Conservation (phyloP, 495 filamentous ascomycete genomes). For the Neurospora sp. region DNA sequence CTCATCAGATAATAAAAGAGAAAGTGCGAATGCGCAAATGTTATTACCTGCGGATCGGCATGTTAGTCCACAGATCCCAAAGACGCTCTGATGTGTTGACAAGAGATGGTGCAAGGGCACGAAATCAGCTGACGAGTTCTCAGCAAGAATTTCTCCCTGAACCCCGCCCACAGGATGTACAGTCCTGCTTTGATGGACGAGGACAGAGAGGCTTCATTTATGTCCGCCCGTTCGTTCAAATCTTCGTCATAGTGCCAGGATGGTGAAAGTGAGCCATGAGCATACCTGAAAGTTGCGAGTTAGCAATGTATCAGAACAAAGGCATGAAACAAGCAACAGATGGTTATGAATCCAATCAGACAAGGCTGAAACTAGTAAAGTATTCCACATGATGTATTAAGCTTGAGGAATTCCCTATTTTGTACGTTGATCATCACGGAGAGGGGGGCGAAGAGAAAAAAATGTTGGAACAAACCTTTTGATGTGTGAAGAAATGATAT, state of each 20-base stretch:
- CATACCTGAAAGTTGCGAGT: slow-evolving; percentile 46
- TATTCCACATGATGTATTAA: slow-evolving; percentile 79
- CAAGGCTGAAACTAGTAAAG: slow-evolving; percentile 90
- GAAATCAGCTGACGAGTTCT: slow-evolving; percentile 92
- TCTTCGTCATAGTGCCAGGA: slow-evolving; percentile 63
- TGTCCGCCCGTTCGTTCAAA: slow-evolving; percentile 99
- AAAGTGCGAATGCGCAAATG: slow-evolving; percentile 11
- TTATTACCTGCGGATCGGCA: slow-evolving; percentile 33
- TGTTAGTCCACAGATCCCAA: slow-evolving; percentile 22
- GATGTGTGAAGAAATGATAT: not conserved
- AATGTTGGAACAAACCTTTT: slow-evolving; percentile 49
- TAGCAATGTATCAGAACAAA: slow-evolving; percentile 25
- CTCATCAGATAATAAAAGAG: slow-evolving; percentile 32
- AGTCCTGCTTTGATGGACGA: slow-evolving; percentile 61
- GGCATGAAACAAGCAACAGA: slow-evolving; percentile 14
- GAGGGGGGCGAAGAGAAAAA: slow-evolving; percentile 10
- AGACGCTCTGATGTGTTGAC: not conserved
- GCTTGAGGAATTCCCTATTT: slow-evolving; percentile 86
- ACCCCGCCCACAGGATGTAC: slow-evolving; percentile 76
- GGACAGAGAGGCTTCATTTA: slow-evolving; percentile 57
- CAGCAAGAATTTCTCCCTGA: slow-evolving; percentile 76
- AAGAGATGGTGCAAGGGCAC: slow-evolving; percentile 21
- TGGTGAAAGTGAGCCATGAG: slow-evolving; percentile 21
- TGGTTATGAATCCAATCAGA: slow-evolving; percentile 51
- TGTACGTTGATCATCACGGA: slow-evolving; percentile 76